These are phyloP conservation scores for Chrysoporthe austroafricana DNA, from an alignment of 2,329 filamentous ascomycete species.

Conservation along the genomic window DNA sequence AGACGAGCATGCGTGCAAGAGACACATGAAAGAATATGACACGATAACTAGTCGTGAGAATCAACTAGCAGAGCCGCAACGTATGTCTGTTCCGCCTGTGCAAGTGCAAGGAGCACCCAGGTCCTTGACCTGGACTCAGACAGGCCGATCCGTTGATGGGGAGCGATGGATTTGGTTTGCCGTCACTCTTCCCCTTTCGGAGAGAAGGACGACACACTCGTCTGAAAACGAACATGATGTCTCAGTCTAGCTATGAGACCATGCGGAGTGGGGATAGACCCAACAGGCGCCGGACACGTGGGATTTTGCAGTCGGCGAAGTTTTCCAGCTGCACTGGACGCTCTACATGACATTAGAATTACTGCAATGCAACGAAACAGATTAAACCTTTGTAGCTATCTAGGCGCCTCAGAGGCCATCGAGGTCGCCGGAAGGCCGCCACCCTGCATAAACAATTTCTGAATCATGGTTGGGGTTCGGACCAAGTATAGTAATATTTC, in stretches of 20 bases:
- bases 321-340: not conserved
- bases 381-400: not conserved
- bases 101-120: not conserved
- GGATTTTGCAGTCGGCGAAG: slow-evolving; percentile 9
- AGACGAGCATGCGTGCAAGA: not conserved
- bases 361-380: not conserved
- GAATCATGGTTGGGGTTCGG: not conserved
- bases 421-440: not conserved
- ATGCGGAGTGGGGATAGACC: slow-evolving; percentile 14
- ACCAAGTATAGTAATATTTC: not conserved
- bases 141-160: slow-evolving; percentile 5
- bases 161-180: not conserved
- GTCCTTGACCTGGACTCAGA: not conserved
- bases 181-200: slow-evolving; percentile 9
- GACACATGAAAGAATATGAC: slow-evolving; percentile 3
- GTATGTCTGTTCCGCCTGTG: slow-evolving; percentile 8
- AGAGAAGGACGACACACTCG: not conserved
- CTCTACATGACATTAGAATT: not conserved
- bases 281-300: slow-evolving; percentile 28
- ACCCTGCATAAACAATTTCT: not conserved
- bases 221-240: slow-evolving; percentile 21
- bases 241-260: slow-evolving; percentile 25
- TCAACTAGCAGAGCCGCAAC: slow-evolving; percentile 13
- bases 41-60: slow-evolving; percentile 7
- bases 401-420: not conserved